phyloP scores from a whole-genome alignment of 352 stramenopile species.

The Phytophthora rubi region DNA sequence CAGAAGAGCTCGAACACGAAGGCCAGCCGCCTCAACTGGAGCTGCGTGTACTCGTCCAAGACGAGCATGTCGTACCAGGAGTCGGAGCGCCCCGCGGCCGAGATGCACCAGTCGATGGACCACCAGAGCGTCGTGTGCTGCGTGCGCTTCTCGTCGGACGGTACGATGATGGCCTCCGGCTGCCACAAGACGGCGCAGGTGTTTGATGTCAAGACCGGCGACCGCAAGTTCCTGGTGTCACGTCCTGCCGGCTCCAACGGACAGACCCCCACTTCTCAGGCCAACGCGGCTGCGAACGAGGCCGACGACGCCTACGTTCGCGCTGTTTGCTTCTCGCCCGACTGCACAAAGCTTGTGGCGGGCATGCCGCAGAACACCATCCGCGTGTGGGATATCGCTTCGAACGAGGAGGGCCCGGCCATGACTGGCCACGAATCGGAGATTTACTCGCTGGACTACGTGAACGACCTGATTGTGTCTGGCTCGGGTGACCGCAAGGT shows the following conservation, averaged over 20 bases:
- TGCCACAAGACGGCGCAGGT: conserved; percentile 90
- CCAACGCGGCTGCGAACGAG: conserved; percentile 60
- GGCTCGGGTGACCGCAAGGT: conserved; percentile 85
- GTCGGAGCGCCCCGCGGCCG: conserved; percentile 77
- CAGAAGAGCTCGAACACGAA: conserved; percentile 84
- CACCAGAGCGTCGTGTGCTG: conserved; percentile 90
- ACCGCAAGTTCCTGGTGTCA: conserved; percentile 84
- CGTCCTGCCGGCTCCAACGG: conserved; percentile 59
- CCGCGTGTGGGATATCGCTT: conserved; percentile 86
- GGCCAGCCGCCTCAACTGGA: conserved; percentile 87
- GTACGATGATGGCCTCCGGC: conserved; percentile 85
- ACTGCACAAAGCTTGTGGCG: conserved; percentile 86
- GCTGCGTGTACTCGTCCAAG: conserved; percentile 81
- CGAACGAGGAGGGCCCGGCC: conserved; percentile 82
- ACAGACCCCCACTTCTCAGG: conserved; percentile 49
- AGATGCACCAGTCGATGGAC: conserved; percentile 91
- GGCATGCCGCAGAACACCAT: conserved; percentile 91
- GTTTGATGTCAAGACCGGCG: conserved; percentile 86
- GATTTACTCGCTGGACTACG: conserved; percentile 89
- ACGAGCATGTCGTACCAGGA: conserved; percentile 74
- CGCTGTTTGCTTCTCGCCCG: conserved; percentile 85
- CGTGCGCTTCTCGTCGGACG: conserved; percentile 84
- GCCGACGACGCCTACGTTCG: conserved; percentile 84
- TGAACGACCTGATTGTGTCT: conserved; percentile 89
- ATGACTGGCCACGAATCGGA: conserved; percentile 88